Base-by-base conservation (phyloP, 805 yeast genomes). In the Yueomyces sinensis region DNA sequence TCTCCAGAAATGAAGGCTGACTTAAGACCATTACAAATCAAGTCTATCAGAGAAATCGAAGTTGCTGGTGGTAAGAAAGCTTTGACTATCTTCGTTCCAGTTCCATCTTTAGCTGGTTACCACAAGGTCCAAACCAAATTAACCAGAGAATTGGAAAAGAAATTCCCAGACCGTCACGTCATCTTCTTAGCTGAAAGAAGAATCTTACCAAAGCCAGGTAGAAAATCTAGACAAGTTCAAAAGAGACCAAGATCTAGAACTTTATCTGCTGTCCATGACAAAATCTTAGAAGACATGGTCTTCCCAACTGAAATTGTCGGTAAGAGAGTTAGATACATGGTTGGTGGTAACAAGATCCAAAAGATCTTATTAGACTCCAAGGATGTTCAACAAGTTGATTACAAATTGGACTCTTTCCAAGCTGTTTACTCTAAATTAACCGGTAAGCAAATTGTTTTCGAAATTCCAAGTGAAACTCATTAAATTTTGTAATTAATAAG, bases 191-290 rank as follows among this genome's bases (percentile, higher is more conserved):
- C 96, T 64, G 97, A 89, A 77, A 84, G 98, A 76, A 84, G 95
- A 74, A 91, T 89, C 73, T 76, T 91, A 65, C 95, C 97, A 73
- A 89, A 84, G 78, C 96, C 97, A 67, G 82, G 93, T 61, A 86
- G 97, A 74, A 72, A 78, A 62, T 74, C 95, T 45, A 83, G 86
- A 76, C 82, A 79, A 68, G 70, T 66, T 59, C 98, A 91, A 75
- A 87, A 91, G 87, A 87, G 98, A 78, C 98, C 98, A 68, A 84
- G 95, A 76, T 87, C 97, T 59, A 86, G 98, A 82, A 89, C 98
- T 62, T 76, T 91, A 68, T 78, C 95, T 56, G 86, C 96, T 63
- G 98, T 89, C 54, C 98, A 89, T 71, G 97, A 91, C 73, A 83
- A 84, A 69, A 73, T 89, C 72, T 83, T 89, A 68, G 98, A 91